Evolutionary conservation across 2,329 filamentous ascomycete species (phyloP).

Genomic region (Aspergillus felis): DNA sequence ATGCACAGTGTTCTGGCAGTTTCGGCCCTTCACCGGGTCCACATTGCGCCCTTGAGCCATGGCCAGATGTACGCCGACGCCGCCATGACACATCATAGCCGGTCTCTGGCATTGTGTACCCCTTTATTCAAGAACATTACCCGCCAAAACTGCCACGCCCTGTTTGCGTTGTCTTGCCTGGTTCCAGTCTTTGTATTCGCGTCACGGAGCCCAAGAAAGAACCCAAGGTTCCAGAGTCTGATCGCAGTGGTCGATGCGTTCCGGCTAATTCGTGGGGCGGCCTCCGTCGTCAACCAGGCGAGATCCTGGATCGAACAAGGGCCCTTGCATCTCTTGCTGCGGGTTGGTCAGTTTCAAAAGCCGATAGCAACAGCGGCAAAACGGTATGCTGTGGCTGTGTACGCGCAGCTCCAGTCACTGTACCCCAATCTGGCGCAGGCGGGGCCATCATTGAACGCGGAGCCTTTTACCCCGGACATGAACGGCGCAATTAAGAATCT

Average conservation of each 20-base stretch:
- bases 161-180: slow-evolving; percentile 11
- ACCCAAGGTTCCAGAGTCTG: background rate
- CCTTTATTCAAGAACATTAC: slow-evolving; percentile 7
- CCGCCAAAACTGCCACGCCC: slow-evolving; percentile 8
- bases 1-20: slow-evolving; percentile 13
- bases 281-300: slow-evolving; percentile 7
- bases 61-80: slow-evolving; percentile 2
- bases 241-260: slow-evolving; percentile 9
- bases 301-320: slow-evolving; percentile 11
- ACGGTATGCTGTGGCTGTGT: background rate
- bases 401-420: background rate
- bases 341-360: background rate
- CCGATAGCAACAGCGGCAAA: background rate
- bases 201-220: background rate
- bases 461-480: too few relatives aligned
- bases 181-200: slow-evolving; percentile 7
- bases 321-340: slow-evolving; percentile 2
- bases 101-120: slow-evolving; percentile 6
- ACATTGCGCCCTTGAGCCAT: background rate
- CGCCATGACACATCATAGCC: slow-evolving; percentile 9
- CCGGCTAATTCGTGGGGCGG: slow-evolving; percentile 6
- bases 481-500: background rate
- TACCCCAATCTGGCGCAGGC: too few relatives aligned
- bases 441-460: too few relatives aligned
- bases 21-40: slow-evolving; percentile 6